Evolutionary conservation across 306 rosid species (phyloP).

Genomic region (Cucurbita moschata): DNA sequence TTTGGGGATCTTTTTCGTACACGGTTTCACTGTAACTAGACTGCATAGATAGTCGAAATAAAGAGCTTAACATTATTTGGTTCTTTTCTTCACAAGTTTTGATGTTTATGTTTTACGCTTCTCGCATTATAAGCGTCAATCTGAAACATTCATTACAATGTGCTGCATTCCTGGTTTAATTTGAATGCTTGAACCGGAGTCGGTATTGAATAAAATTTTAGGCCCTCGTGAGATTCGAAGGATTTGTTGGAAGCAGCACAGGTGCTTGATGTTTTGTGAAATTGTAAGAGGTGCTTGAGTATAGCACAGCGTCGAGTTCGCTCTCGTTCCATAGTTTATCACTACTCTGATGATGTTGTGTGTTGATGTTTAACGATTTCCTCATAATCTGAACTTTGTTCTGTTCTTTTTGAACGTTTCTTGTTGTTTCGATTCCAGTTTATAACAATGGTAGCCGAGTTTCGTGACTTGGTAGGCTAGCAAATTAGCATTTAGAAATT

Average conservation of each 20-base stretch:
- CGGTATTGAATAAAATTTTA: neutral
- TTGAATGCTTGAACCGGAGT: neutral
- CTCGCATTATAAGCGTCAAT: neutral
- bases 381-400: neutral
- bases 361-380: neutral
- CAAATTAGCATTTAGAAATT: neutral
- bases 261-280: neutral
- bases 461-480: neutral
- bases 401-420: neutral
- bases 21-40: neutral
- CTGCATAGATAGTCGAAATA: neutral
- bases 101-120: neutral
- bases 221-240: neutral
- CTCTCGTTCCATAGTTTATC: neutral
- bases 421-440: neutral
- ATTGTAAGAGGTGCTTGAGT: neutral
- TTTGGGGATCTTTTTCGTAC: neutral
- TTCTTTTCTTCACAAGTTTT: neutral
- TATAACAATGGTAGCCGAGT: neutral
- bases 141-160: neutral
- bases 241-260: neutral
- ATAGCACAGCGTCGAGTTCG: neutral
- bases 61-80: neutral
- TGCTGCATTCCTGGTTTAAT: neutral
- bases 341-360: neutral